Percentiles rank a stretch among this genome's conserved stretches.
These are phyloP conservation scores for Jaltomata sinuosa DNA, from an alignment of 257 asterid species.

Conservation along the genomic window DNA sequence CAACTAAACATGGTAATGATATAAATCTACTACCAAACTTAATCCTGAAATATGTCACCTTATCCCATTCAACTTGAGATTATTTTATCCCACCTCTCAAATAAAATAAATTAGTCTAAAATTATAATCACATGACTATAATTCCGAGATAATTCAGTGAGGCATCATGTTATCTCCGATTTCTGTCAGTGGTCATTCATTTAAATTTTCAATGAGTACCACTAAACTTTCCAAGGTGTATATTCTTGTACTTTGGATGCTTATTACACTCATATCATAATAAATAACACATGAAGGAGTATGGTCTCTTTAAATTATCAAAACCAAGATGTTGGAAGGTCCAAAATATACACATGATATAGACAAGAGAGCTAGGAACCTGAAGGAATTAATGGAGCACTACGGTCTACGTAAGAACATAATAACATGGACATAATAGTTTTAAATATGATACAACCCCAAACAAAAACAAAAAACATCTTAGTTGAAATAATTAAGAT, in stretches of 20 bases:
- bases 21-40: too few species aligned
- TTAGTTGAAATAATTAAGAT: background rate
- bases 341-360: background rate
- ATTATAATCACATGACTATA: too few species aligned
- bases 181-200: background rate
- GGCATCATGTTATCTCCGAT: background rate
- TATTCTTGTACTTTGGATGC: background rate
- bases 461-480: background rate
- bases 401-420: background rate
- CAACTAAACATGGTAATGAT: too few species aligned
- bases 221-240: background rate
- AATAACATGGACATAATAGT: background rate
- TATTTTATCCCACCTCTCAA: too few species aligned
- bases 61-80: too few species aligned
- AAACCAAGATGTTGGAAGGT: slow-evolving; percentile 5
- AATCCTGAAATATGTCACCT: too few species aligned
- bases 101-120: too few species aligned
- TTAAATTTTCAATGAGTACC: background rate
- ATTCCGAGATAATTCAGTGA: too few species aligned
- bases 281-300: background rate
- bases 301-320: slow-evolving; percentile 8
- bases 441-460: background rate
- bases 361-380: background rate
- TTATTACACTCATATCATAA: background rate
- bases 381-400: background rate